Percentiles rank a stretch among this genome's conserved stretches.
phyloP scores from a whole-genome alignment of 495 filamentous ascomycete species.

The Neurospora sublineolata region DNA sequence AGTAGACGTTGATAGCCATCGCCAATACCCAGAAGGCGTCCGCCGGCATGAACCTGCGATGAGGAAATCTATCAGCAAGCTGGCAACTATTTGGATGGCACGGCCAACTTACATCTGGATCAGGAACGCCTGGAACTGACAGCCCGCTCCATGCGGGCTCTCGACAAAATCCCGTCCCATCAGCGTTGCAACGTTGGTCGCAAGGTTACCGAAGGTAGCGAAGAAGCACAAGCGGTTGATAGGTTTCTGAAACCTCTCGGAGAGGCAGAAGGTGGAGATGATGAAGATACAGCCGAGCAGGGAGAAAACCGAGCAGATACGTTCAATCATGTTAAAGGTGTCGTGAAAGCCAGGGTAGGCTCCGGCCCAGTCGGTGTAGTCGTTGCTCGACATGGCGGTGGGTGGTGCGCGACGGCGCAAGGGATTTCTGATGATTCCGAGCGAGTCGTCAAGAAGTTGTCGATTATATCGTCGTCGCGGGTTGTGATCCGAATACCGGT shows the following conservation, averaged over 20 bases:
- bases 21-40: conserved; percentile 73
- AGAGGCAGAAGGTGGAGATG: conserved; percentile 55
- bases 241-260: conserved; percentile 56
- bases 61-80: not conserved
- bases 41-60: conserved; percentile 59
- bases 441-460: not conserved
- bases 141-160: conserved; percentile 41
- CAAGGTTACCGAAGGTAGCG: conserved; percentile 72
- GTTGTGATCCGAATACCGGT: not conserved
- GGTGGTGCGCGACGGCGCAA: not conserved
- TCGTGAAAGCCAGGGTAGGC: not conserved
- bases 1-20: conserved; percentile 81
- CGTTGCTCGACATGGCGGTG: not conserved
- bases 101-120: conserved; percentile 50
- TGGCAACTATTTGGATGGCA: not conserved
- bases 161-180: conserved; percentile 50
- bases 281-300: conserved; percentile 63
- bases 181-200: conserved; percentile 69
- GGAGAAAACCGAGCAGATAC: conserved; percentile 58
- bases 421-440: not conserved
- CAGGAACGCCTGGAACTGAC: conserved; percentile 67
- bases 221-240: conserved; percentile 83
- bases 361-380: not conserved
- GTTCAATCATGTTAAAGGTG: conserved; percentile 51
- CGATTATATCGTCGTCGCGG: not conserved